phyloP scores from a whole-genome alignment of 345 rosid genomes.

The Salix viminalis region DNA sequence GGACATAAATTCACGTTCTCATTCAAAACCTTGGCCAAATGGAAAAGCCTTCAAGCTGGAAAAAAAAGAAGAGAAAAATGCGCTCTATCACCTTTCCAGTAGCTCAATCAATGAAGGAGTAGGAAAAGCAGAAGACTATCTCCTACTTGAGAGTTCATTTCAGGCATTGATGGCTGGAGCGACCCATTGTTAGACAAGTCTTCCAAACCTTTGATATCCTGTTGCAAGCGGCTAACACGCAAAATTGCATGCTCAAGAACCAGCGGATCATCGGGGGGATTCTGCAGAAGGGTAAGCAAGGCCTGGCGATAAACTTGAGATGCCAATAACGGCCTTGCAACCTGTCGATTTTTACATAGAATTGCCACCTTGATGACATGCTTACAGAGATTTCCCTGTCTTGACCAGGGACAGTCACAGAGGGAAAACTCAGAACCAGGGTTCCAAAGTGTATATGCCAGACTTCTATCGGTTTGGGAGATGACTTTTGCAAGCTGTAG shows the following conservation, averaged over 20 bases:
- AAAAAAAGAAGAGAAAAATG: not conserved
- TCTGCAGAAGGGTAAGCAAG: constrained; percentile 45
- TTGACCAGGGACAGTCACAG: constrained; percentile 46
- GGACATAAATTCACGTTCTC: not conserved
- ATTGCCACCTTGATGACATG: constrained; percentile 51
- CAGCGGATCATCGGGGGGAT: constrained; percentile 43
- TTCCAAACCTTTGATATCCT: constrained; percentile 47
- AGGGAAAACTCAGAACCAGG: constrained; percentile 55
- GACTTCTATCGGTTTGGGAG: constrained; percentile 40
- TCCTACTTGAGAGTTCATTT: constrained; percentile 26
- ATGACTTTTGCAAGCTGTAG: constrained; percentile 44
- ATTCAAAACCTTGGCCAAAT: not conserved
- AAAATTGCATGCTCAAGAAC: constrained; percentile 43
- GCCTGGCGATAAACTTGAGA: constrained; percentile 41
- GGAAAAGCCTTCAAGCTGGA: not conserved
- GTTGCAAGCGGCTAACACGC: constrained; percentile 40
- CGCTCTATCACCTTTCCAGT: not conserved
- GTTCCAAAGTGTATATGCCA: constrained; percentile 39
- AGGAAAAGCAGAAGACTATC: constrained; percentile 23
- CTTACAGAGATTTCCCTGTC: constrained; percentile 46
- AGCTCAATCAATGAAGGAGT: constrained; percentile 22
- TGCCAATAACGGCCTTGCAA: constrained; percentile 42
- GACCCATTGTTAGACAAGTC: constrained; percentile 47
- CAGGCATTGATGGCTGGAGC: constrained; percentile 38
- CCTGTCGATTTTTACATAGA: constrained; percentile 40